Conservation (phyloP, 2,329 filamentous ascomycete genomes). For the Hypoxylon sp. region DNA sequence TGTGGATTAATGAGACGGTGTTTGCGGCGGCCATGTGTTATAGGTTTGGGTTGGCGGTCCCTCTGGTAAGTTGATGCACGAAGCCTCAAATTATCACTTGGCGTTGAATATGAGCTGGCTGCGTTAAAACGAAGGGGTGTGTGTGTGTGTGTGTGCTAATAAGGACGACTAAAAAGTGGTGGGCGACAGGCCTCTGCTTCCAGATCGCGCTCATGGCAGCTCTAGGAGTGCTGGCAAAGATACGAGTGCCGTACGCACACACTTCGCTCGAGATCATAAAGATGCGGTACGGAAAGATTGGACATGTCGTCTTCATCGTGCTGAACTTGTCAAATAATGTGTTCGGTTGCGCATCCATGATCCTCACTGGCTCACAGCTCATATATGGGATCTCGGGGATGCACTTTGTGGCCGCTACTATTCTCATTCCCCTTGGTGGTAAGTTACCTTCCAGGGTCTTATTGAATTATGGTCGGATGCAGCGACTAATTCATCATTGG, state of each 20-base stretch:
- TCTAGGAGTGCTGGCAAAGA: constrained; percentile 64
- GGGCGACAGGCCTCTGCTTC: constrained; percentile 54
- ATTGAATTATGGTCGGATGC: background rate
- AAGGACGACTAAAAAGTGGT: constrained; percentile 48
- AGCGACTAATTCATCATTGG: background rate
- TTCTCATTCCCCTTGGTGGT: constrained; percentile 63
- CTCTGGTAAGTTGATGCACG: constrained; percentile 26
- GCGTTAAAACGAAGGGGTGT: constrained; percentile 13
- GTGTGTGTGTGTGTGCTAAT: constrained; percentile 32
- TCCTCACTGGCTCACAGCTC: constrained; percentile 61
- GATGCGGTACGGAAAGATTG: constrained; percentile 62
- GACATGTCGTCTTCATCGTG: constrained; percentile 59
- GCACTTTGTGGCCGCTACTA: constrained; percentile 62
- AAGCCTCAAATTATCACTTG: no score
- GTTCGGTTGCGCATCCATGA: constrained; percentile 62
- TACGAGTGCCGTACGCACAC: constrained; percentile 65
- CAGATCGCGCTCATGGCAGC: constrained; percentile 66
- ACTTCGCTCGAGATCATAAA: constrained; percentile 66
- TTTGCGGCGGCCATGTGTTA: constrained; percentile 51
- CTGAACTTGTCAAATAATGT: constrained; percentile 61
- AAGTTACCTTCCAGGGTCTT: background rate
- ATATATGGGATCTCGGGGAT: constrained; percentile 64
- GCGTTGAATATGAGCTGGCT: background rate
- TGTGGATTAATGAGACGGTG: constrained; percentile 62
- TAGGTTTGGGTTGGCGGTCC: constrained; percentile 46